Evolutionary conservation across 805 yeast species (phyloP), one percentile per base, ranked within the genome.

Genomic region (Schizosaccharomyces cryophilus): DNA sequence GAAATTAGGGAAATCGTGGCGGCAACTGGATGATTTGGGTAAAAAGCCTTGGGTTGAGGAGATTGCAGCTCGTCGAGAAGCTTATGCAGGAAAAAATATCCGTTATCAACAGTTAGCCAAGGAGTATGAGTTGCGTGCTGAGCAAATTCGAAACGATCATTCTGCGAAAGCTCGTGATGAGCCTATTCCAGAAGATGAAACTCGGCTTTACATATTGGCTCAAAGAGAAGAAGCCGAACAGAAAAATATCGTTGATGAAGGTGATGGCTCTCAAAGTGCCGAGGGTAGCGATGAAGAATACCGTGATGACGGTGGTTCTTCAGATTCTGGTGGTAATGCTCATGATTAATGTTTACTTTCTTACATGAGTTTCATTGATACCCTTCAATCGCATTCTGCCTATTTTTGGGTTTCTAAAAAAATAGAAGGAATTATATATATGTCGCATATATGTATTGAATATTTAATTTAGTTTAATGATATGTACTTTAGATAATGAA

Each of bases 1-100:
- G 1, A 67, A 71, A 0, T 67, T 73, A 31, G 75, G 75, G 35
- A 69, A 70, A 60, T 71, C 71, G 66, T 73, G 76, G 76, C 67
- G 74, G 40, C 72, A 70, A 24, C 64, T 73, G 21, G 71, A 74
- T 1, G 74, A 70, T 13, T 69, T 64, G 3, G 69, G 70, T 55
- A 70, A 72, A 61, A 65, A 65, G 45, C 75, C 75, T 0, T 72
- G 72, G 62, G 63, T 72, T 21, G 70, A 69, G 55, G 64, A 64
- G 42, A 70, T 74, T 26, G 67, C 67, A 59, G 65, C 64, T 31
- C 69, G 69, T 58, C 71, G 71, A 62, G 71, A 68, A 19, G 67
- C 65, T 45, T 72, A 71, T 51, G 70, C 67, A 59, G 69, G 67
- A 59, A 68, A 68, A 58, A 63, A 65, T 13, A 73, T 68, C 21